A percentile compares a stretch with the other conserved stretches of the same genome.
These are phyloP conservation scores for Pichiaceae sp. DNA, from an alignment of 1,139 yeast species.

Conservation along the genomic window DNA sequence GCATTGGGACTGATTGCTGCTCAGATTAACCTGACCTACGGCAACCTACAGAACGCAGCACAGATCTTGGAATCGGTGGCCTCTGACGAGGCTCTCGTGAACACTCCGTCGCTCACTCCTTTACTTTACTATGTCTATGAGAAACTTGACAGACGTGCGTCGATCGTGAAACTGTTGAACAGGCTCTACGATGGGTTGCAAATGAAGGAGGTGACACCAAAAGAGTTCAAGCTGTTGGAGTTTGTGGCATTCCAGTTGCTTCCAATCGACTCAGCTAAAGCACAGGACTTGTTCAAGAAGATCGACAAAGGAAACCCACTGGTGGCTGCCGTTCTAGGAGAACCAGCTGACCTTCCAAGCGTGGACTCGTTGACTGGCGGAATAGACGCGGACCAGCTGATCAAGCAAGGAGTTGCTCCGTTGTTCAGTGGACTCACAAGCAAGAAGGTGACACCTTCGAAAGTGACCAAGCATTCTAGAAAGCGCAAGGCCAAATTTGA, in stretches of 20 bases:
- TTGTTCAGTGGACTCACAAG: slow-evolving; percentile 16
- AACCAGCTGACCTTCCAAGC: slow-evolving; percentile 20
- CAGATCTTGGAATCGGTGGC: slow-evolving; percentile 31
- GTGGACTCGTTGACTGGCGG: slow-evolving; percentile 24
- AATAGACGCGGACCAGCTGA: slow-evolving; percentile 32
- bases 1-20: slow-evolving; percentile 37
- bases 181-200: slow-evolving; percentile 22
- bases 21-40: slow-evolving; percentile 32
- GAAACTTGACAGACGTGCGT: slow-evolving; percentile 22
- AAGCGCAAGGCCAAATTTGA: slow-evolving; percentile 33
- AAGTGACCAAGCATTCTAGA: slow-evolving; percentile 18
- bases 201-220: slow-evolving; percentile 17
- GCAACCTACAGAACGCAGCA: slow-evolving; percentile 38
- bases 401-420: slow-evolving; percentile 30
- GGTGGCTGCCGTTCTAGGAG: slow-evolving; percentile 14
- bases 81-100: slow-evolving; percentile 10
- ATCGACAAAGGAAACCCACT: slow-evolving; percentile 22
- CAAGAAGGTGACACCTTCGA: slow-evolving; percentile 5
- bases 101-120: slow-evolving; percentile 33
- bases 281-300: slow-evolving; percentile 28
- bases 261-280: slow-evolving; percentile 26
- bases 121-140: slow-evolving; percentile 42
- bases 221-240: slow-evolving; percentile 33
- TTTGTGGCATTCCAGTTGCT: slow-evolving; percentile 40
- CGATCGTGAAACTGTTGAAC: slow-evolving; percentile 21